A percentile compares a stretch with the other conserved stretches of the same genome.
Evolutionary conservation across 1,284 basidiomycete genomes (phyloP).

Genomic region (Austroboletus novae-zelandiae): DNA sequence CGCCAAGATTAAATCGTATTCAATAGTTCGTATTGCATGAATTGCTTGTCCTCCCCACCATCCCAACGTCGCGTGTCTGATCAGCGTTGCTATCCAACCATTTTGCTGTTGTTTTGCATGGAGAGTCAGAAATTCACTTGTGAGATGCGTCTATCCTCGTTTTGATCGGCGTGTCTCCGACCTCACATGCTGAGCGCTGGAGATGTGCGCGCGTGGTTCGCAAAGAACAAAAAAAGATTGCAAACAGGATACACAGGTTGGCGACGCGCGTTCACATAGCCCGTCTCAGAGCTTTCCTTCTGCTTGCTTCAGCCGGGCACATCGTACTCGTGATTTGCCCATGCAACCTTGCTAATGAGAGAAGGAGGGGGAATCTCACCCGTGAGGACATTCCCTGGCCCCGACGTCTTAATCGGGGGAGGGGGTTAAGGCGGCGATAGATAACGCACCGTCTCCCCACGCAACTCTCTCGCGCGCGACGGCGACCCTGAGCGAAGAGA

Average conservation of each 20-base stretch:
- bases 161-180: conserved; percentile 9
- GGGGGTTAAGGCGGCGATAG: neutral
- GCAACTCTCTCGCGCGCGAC: neutral
- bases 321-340: too few species aligned
- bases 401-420: too few species aligned
- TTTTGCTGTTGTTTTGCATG: neutral
- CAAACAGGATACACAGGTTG: neutral
- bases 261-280: neutral
- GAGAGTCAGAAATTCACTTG: neutral
- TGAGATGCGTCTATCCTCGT: neutral
- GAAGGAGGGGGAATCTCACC: too few species aligned
- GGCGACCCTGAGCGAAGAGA: conserved; percentile 5
- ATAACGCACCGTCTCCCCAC: conserved; percentile 1
- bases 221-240: neutral
- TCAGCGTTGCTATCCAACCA: neutral
- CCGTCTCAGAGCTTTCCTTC: too few species aligned
- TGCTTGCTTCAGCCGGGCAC: too few species aligned
- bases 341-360: too few species aligned
- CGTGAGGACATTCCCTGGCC: too few species aligned
- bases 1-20: neutral
- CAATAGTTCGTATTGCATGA: neutral
- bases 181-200: neutral
- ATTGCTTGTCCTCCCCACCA: neutral
- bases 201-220: neutral
- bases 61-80: neutral